These are phyloP conservation scores for Saposhnikovia divaricata DNA, from an alignment of 129 eudicot species.

Conservation along the genomic window DNA sequence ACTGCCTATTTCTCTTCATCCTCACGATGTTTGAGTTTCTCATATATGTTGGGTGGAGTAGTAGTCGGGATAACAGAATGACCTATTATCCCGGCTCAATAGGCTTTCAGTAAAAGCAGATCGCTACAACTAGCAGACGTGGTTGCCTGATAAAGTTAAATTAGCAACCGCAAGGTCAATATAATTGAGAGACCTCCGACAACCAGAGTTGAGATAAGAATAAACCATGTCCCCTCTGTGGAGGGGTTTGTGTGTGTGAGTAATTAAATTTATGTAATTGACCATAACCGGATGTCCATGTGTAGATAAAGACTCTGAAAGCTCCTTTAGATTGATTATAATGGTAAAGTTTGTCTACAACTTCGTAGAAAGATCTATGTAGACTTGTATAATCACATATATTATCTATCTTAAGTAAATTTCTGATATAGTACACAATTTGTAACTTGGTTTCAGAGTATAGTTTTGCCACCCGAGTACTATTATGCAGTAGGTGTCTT, in stretches of 20 bases:
- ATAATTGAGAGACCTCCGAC: neutral
- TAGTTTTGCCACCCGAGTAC: neutral
- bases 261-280: neutral
- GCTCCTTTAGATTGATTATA: neutral
- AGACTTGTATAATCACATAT: neutral
- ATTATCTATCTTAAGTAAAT: neutral
- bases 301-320: neutral
- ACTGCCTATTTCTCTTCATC: constrained; percentile 30
- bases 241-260: neutral
- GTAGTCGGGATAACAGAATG: neutral
- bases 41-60: neutral
- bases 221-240: neutral
- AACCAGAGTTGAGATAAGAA: neutral
- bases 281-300: neutral
- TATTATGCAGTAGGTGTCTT: neutral
- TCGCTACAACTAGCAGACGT: neutral
- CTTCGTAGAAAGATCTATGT: neutral
- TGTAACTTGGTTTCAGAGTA: neutral
- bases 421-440: neutral
- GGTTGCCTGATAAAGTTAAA: neutral
- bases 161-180: neutral
- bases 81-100: neutral
- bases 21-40: constrained; percentile 9
- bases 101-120: neutral
- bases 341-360: neutral